phyloP scores from a whole-genome alignment of 2,329 filamentous ascomycete species.

The Phialophora tarda region DNA sequence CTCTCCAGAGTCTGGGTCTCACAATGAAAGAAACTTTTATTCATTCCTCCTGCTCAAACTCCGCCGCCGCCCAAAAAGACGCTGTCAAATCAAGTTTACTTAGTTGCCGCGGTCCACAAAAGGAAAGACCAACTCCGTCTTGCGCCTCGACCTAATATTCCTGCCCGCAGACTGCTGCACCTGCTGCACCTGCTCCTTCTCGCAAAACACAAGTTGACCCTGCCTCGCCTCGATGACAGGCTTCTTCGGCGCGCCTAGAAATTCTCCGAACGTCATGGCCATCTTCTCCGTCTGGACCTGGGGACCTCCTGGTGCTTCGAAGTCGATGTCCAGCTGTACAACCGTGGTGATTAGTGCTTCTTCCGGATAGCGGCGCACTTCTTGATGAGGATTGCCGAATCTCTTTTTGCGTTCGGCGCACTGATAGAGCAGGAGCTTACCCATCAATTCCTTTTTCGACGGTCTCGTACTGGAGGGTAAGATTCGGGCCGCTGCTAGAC shows the following conservation, averaged over 20 bases:
- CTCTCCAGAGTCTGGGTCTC: neutral
- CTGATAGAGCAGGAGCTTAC: conserved; percentile 30
- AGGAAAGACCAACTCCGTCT: conserved; percentile 30
- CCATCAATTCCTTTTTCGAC: conserved; percentile 26
- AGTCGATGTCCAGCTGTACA: conserved; percentile 19
- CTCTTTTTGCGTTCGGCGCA: conserved; percentile 18
- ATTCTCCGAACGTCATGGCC: conserved; percentile 33
- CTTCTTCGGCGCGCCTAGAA: conserved; percentile 30
- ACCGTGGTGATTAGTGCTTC: conserved; percentile 19
- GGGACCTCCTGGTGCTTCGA: conserved; percentile 2
- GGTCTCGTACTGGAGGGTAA: conserved; percentile 6
- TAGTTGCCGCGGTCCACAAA: conserved; percentile 22
- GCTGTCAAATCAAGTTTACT: neutral
- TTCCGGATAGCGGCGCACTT: conserved; percentile 18
- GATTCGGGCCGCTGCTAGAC: neutral
- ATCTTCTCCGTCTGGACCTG: conserved; percentile 20
- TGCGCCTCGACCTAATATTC: conserved; percentile 17
- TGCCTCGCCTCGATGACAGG: conserved; percentile 24
- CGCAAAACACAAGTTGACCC: conserved; percentile 33
- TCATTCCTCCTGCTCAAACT: neutral
- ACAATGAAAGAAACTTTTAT: neutral
- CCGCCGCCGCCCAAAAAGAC: neutral
- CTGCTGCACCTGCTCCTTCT: conserved; percentile 19
- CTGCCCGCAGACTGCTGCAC: neutral
- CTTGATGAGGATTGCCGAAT: conserved; percentile 34